Evolutionary conservation across 805 yeast genomes (phyloP).

Genomic region (Candida ficus): DNA sequence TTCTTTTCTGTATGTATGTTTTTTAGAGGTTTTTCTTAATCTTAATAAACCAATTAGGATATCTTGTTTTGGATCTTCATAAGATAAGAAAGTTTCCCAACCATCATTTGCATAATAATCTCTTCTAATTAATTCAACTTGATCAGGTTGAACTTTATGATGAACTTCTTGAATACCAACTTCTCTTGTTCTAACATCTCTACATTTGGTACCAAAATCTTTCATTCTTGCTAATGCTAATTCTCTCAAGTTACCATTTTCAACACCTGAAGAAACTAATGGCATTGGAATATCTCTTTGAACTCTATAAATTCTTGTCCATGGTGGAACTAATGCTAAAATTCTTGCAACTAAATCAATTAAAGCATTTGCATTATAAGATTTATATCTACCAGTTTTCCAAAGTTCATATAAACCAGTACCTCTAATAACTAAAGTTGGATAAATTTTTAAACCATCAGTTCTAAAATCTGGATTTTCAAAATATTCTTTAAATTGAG

Average conservation of each 20-base stretch:
- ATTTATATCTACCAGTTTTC: conserved; percentile 92
- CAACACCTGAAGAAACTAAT: conserved; percentile 94
- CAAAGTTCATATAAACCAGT: conserved; percentile 96
- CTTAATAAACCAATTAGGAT: conserved; percentile 88
- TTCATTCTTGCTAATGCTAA: conserved; percentile 96
- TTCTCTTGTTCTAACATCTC: conserved; percentile 96
- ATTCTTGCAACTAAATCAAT: conserved; percentile 95
- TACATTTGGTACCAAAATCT: conserved; percentile 92
- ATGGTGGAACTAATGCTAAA: conserved; percentile 94
- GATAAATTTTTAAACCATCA: conserved; percentile 92
- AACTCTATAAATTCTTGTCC: conserved; percentile 98
- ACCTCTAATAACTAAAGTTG: conserved; percentile 94
- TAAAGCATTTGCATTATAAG: conserved; percentile 90
- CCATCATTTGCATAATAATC: conserved; percentile 98
- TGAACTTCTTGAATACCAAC: conserved; percentile 99
- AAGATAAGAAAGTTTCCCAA: conserved; percentile 95
- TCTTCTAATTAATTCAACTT: conserved; percentile 90
- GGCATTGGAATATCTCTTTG: conserved; percentile 99
- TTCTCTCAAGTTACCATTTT: conserved; percentile 94
- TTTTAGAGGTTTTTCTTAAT: conserved; percentile 81
- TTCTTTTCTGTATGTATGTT: conserved; percentile 87
- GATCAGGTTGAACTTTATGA: conserved; percentile 94
- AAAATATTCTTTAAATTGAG: conserved; percentile 93
- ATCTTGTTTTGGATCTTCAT: conserved; percentile 96
- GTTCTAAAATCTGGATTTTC: conserved; percentile 97